Evolutionary conservation across 2,329 filamentous ascomycete species (phyloP).

Genomic region (Aspergillus sp.): DNA sequence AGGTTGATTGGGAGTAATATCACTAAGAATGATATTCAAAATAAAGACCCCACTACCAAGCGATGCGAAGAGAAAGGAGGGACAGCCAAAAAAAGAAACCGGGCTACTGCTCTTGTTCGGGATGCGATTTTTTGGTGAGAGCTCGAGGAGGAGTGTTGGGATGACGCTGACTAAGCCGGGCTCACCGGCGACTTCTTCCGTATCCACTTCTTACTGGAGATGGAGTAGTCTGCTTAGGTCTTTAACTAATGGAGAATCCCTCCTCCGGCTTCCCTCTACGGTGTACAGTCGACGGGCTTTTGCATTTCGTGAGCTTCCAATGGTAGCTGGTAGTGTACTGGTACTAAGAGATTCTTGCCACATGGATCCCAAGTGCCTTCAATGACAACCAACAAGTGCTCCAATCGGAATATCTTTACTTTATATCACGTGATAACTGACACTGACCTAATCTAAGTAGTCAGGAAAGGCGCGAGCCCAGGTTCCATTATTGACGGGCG

Average conservation of each 20-base stretch:
- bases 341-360: not conserved
- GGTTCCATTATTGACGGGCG: not conserved
- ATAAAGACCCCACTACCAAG: constrained; percentile 8
- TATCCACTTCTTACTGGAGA: constrained; percentile 5
- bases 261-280: constrained; percentile 3
- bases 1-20: constrained; percentile 32
- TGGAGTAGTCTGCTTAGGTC: too few species aligned
- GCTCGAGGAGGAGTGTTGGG: constrained; percentile 35
- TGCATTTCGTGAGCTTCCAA: not conserved
- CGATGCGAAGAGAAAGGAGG: constrained; percentile 11
- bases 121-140: constrained; percentile 26
- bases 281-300: not conserved
- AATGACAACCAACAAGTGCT: not conserved
- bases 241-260: constrained; percentile 10
- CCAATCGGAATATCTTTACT: too few species aligned
- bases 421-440: not conserved
- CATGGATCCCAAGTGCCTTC: not conserved
- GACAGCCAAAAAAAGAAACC: constrained; percentile 11
- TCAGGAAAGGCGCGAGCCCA: not conserved
- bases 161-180: constrained; percentile 31
- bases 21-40: constrained; percentile 17
- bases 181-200: constrained; percentile 39
- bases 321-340: not conserved
- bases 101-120: constrained; percentile 14
- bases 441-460: not conserved